Evolutionary conservation across 202 grass and related monocot genomes (phyloP), one percentile per base, ranked within the genome.

Genomic region (Setaria viridis): DNA sequence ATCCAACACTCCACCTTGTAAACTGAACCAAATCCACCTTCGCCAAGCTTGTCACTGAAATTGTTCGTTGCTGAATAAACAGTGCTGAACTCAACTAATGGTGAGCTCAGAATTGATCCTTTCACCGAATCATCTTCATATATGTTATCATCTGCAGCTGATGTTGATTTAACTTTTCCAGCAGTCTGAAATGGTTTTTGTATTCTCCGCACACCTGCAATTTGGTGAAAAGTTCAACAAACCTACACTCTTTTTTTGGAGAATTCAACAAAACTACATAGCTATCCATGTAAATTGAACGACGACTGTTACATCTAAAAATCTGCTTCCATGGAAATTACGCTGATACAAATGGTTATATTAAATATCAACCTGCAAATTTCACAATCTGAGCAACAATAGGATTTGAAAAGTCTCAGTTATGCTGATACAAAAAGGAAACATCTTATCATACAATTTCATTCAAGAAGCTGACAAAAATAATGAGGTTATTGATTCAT

Each of bases 11-110:
- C 9, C 80, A 94, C 94, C 94, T 94, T 92, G 85, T 89, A 97
- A 80, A 97, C 94, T 77, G 90, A 73, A 83, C 94, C 94, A 43
- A 94, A 97, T 64, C 92, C 94, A 73, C 94, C 94, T 71, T 82
- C 83, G 0, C 94, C 94, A 74, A 97, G 94, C 58, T 94, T 91
- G 48, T 92, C 50, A 0, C 41, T 89, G 67, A 97, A 97, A 80
- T 94, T 94, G 43, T 82, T 85, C 6, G 94, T 94, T 50, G 83
- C 91, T 83, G 62, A 58, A 74, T 42, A 70, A 62, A 97, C 47
- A 21, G 20, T 90, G 62, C 76, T 87, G 58, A 97, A 89, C 55
- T 90, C 85, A 69, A 92, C 35, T 56, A 91, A 77, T 48, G 81
- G 73, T 39, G 86, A 92, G 62, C 47, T 79, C 57, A 85, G 59